Conservation (phyloP, 768 basidiomycete genomes). For the Phanerochaete sordida region DNA sequence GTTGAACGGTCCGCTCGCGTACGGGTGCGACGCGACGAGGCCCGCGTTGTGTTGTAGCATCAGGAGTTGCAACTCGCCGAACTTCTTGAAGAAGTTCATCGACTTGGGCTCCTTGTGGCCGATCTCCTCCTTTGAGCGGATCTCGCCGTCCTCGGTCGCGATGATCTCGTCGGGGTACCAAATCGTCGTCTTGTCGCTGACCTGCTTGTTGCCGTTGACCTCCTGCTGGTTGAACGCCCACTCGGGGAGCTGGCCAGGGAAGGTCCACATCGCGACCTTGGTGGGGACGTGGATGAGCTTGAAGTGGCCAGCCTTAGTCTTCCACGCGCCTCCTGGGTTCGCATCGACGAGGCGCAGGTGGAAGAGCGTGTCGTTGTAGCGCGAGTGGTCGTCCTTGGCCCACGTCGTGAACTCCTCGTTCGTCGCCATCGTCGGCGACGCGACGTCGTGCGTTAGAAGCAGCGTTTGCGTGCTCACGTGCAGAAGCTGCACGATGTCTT, state of each 20-base stretch:
- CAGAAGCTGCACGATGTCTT: slow-evolving; percentile 84
- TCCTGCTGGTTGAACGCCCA: slow-evolving; percentile 99
- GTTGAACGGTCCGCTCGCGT: slow-evolving; percentile 92
- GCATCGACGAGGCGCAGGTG: slow-evolving; percentile 68
- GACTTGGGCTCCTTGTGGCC: slow-evolving; percentile 69
- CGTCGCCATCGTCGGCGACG: slow-evolving; percentile 93
- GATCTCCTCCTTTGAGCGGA: slow-evolving; percentile 43
- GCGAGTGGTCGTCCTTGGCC: slow-evolving; percentile 70
- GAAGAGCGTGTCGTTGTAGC: slow-evolving; percentile 91
- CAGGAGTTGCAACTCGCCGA: slow-evolving; percentile 85
- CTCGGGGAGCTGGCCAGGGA: slow-evolving; percentile 78
- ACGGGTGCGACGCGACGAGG: slow-evolving; percentile 94
- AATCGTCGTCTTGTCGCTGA: slow-evolving; percentile 72
- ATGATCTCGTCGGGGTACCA: slow-evolving; percentile 91
- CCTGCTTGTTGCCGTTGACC: slow-evolving; percentile 95
- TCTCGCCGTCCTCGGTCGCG: slow-evolving; percentile 57
- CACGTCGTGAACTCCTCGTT: slow-evolving; percentile 98
- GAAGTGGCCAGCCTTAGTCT: slow-evolving; percentile 93
- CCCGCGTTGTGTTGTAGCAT: slow-evolving; percentile 99
- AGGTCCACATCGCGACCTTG: slow-evolving; percentile 93
- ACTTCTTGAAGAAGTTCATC: slow-evolving; percentile 94
- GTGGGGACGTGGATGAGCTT: slow-evolving; percentile 86
- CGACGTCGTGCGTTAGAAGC: slow-evolving; percentile 95
- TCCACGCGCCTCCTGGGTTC: slow-evolving; percentile 79
- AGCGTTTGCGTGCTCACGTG: slow-evolving; percentile 82